Conservation (phyloP, 768 basidiomycete species). For the Tulasnella sp. region DNA sequence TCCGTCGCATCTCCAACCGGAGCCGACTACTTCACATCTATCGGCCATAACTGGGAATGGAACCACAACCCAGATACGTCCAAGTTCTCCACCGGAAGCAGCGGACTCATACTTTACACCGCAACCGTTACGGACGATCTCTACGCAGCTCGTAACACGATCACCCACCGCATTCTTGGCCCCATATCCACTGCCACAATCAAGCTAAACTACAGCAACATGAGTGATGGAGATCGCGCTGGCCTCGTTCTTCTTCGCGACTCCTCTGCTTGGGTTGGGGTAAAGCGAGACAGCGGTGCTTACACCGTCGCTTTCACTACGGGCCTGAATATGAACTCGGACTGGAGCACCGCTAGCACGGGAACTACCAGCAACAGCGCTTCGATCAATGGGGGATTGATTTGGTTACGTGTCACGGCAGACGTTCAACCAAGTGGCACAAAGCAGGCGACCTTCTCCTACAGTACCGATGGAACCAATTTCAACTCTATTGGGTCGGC, state of each 20-base stretch:
- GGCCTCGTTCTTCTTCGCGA: conserved; percentile 32
- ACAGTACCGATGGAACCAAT: not conserved
- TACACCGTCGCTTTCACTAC: not conserved
- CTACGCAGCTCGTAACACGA: conserved; percentile 34
- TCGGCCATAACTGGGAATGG: conserved; percentile 32
- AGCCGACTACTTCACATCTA: not conserved
- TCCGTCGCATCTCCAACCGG: conserved; percentile 16
- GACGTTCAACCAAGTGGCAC: not conserved
- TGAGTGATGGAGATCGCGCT: conserved; percentile 23
- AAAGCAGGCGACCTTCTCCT: not conserved
- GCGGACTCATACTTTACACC: conserved; percentile 31
- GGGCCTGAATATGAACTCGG: not conserved
- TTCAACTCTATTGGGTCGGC: not conserved
- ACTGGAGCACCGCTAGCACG: not conserved
- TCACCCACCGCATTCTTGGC: conserved; percentile 33
- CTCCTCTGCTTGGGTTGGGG: conserved; percentile 14
- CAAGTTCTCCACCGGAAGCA: conserved; percentile 12
- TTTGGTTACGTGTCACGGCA: not conserved
- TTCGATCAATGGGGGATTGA: not conserved
- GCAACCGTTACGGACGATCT: conserved; percentile 31
- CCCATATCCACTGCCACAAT: conserved; percentile 33
- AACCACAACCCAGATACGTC: not conserved
- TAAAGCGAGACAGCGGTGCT: not conserved
- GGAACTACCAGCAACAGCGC: not conserved
- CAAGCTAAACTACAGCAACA: conserved; percentile 25